A percentile compares a stretch with the other conserved stretches of the same genome.
phyloP scores from a whole-genome alignment of 2,329 filamentous ascomycete species.

The Colletotrichum chlorophyti region DNA sequence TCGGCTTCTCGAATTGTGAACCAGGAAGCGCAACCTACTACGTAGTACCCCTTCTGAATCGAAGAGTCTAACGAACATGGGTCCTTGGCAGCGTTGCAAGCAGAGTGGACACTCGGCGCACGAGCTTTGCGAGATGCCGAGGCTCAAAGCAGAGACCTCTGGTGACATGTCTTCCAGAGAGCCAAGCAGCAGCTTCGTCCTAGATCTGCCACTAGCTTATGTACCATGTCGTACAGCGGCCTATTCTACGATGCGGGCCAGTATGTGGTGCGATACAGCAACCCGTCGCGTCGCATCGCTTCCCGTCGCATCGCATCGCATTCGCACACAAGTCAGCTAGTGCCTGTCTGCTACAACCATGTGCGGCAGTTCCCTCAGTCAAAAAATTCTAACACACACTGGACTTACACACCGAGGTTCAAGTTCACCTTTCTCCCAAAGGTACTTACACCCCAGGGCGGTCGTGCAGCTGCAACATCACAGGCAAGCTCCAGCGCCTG shows the following conservation, averaged over 20 bases:
- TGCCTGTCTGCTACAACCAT: background rate
- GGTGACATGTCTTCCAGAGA: too few species aligned
- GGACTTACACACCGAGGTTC: constrained; percentile 21
- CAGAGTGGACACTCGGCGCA: constrained; percentile 1
- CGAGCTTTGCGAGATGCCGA: constrained; percentile 28
- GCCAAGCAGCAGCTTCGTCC: constrained; percentile 16
- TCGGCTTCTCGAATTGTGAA: too few species aligned
- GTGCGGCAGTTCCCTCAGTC: too few species aligned
- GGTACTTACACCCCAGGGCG: too few species aligned
- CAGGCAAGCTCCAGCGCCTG: background rate
- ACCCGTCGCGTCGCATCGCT: background rate
- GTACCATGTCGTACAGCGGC: too few species aligned
- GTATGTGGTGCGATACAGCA: too few species aligned
- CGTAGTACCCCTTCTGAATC: background rate
- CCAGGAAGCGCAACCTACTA: background rate
- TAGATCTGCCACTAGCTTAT: too few species aligned
- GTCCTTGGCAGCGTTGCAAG: background rate
- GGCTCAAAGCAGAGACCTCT: too few species aligned
- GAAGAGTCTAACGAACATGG: background rate
- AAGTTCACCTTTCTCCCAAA: background rate
- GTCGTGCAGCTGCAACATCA: constrained; percentile 9
- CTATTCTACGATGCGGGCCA: too few species aligned
- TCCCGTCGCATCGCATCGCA: background rate
- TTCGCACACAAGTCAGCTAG: background rate
- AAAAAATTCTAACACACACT: too few species aligned